Base-by-base conservation (phyloP, 345 rosid species). In the Acer yangbiense region DNA sequence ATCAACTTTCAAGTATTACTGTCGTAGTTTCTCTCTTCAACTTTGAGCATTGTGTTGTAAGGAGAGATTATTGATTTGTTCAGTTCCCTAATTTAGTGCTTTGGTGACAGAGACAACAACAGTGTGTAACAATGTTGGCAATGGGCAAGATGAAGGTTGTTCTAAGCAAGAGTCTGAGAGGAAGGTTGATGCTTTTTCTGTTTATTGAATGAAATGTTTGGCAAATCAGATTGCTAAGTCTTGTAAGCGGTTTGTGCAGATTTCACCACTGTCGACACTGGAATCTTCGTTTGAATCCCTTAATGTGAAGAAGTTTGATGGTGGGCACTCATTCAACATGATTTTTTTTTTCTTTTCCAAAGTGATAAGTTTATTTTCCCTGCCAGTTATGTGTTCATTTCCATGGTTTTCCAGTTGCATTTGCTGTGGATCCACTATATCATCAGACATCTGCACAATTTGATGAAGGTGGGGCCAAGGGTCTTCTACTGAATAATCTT, bases 391-490 rank as follows among this genome's bases (percentile, higher is more conserved):
- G 6, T 4, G 9, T 18, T n/a, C 39, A 16, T 57, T 57, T 57
- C 62, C 23, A 6, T 57, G 62, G 62, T 57, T 74, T 87, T 77
- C 46, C 87, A 95, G 99, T 83, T 90, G 96, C 98, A 67, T 93
- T 95, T 86, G 88, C 94, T 2, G 98, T 95, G 83, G 99, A 93
- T 87, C 99, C 99, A n/a, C 86, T 95, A 57, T 95, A 93, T 86
- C 94, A 92, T 80, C 99, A 95, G 82, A 93, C 98, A 65, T 92
- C 99, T 72, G 98, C 98, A 69, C 96, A 93, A 80, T 93, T 93
- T 82, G 98, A 95, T 83, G 99, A 92, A 90, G 99, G 99, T 76
- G 98, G 99, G 80, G 99, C 94, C 32, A 93, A 85, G 84, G 98
- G 96, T 68, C 89, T 95, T 62, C 71, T 95, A 80, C 82, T 93